Evolutionary conservation across 1,139 yeast species (phyloP).

Genomic region (Kodamaea anthophila): DNA sequence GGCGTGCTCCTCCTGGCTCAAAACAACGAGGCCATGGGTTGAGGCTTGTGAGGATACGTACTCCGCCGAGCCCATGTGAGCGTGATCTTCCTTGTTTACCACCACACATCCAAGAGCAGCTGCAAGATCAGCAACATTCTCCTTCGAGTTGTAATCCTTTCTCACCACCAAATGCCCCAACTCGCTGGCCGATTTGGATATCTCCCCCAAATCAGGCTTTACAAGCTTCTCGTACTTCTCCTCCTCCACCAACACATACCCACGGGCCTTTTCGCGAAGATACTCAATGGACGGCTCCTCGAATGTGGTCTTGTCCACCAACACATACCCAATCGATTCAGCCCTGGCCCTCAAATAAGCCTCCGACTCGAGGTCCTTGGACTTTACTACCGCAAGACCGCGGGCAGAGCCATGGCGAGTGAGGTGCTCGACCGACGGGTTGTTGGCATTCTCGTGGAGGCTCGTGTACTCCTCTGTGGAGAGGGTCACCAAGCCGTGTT

Average conservation of each 20-base stretch:
- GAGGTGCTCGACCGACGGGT: slow-evolving; percentile 17
- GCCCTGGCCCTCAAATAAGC: slow-evolving; percentile 32
- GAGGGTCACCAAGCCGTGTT: slow-evolving; percentile 29
- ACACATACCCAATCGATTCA: slow-evolving; percentile 17
- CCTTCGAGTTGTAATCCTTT: slow-evolving; percentile 12
- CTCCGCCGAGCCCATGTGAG: slow-evolving; percentile 10
- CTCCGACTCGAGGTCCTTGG: slow-evolving; percentile 14
- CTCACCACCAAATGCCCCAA: slow-evolving; percentile 11
- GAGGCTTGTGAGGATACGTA: slow-evolving; percentile 5
- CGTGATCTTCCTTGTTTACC: slow-evolving; percentile 13
- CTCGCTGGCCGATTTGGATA: slow-evolving; percentile 13
- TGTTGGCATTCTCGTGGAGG: slow-evolving; percentile 29
- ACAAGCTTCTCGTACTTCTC: slow-evolving; percentile 10
- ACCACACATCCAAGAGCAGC: slow-evolving; percentile 8
- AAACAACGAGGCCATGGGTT: slow-evolving; percentile 11
- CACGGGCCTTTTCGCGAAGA: slow-evolving; percentile 13
- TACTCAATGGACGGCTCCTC: slow-evolving; percentile 17
- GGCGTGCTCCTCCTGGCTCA: no score
- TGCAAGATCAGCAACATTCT: slow-evolving; percentile 12
- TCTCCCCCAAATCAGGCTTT: slow-evolving; percentile 24
- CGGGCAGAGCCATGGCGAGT: slow-evolving; percentile 10
- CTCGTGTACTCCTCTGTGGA: slow-evolving; percentile 30
- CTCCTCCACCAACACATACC: slow-evolving; percentile 4
- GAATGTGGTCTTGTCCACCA: slow-evolving; percentile 2
- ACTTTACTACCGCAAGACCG: slow-evolving; percentile 11